phyloP scores from a whole-genome alignment of 306 rosid genomes.

The Trifolium pratense region DNA sequence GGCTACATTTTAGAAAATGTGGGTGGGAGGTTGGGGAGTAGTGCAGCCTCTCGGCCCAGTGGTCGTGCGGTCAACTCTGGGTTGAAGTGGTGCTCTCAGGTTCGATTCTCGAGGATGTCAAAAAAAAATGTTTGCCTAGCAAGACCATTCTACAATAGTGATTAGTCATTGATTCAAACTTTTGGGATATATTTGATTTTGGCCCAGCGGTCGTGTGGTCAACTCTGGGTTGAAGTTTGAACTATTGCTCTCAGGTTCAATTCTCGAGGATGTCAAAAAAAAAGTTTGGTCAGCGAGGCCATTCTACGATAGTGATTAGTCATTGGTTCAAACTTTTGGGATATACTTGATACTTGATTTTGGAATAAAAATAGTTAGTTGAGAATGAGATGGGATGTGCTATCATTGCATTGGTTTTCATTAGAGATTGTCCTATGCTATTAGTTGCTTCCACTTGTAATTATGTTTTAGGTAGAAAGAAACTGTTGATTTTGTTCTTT shows the following conservation, averaged over 20 bases:
- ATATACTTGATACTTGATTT: neutral
- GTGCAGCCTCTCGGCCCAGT: neutral
- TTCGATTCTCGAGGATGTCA: neutral
- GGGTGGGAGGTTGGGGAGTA: no score
- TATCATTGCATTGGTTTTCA: neutral
- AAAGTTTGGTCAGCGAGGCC: no score
- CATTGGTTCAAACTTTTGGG: neutral
- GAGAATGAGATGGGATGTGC: neutral
- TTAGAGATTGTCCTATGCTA: conserved; percentile 19
- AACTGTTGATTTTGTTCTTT: neutral
- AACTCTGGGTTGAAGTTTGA: neutral
- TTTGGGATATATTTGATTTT: neutral
- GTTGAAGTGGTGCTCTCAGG: neutral
- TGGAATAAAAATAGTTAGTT: neutral
- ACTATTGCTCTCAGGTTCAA: neutral
- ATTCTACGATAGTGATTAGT: neutral
- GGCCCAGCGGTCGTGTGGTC: neutral
- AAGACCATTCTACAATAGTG: neutral
- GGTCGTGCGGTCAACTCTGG: neutral
- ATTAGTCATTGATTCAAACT: neutral
- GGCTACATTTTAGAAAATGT: neutral
- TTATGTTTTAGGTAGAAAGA: neutral
- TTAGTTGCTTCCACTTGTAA: neutral
- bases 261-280: neutral
- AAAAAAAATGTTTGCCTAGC: neutral